A percentile compares a stretch with the other conserved stretches of the same genome.
Conservation (phyloP, 345 rosid species). For the Triadica sebifera region DNA sequence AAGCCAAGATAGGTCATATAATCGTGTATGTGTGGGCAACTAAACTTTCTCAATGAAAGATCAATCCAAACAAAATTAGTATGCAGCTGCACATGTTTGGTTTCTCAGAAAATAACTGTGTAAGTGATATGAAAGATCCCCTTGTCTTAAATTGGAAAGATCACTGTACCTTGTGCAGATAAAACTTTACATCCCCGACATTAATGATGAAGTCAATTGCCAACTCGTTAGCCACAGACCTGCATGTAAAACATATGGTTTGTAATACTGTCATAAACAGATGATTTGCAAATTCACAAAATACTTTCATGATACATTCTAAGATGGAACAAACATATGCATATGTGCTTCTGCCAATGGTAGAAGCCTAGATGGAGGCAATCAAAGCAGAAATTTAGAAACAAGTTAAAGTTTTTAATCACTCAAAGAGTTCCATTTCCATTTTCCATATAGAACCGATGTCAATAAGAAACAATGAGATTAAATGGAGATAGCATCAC, state of each 20-base stretch:
- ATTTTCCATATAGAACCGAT: not conserved
- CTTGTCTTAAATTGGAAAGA: not conserved
- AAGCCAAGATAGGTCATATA: too few relatives aligned
- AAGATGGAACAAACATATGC: not conserved
- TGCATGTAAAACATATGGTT: constrained; percentile 21
- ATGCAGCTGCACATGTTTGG: too few relatives aligned
- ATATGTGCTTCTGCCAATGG: too few relatives aligned
- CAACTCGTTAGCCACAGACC: constrained; percentile 72
- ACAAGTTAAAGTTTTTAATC: not conserved
- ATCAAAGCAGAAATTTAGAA: not conserved
- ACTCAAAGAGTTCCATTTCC: not conserved
- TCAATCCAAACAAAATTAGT: too few relatives aligned
- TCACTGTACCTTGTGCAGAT: constrained; percentile 73
- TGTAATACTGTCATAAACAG: not conserved
- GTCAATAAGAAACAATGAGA: not conserved
- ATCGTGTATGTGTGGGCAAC: too few relatives aligned
- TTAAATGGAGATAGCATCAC: not conserved
- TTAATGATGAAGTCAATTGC: constrained; percentile 59
- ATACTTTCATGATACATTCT: not conserved
- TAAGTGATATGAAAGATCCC: not conserved
- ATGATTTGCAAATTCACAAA: not conserved
- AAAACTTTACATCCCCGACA: constrained; percentile 60
- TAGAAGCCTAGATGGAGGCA: not conserved
- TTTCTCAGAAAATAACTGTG: too few relatives aligned
- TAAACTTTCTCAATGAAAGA: too few relatives aligned